Base-by-base conservation (phyloP, 2,329 filamentous ascomycete genomes). In the Fusarium tanahbumbuense region DNA sequence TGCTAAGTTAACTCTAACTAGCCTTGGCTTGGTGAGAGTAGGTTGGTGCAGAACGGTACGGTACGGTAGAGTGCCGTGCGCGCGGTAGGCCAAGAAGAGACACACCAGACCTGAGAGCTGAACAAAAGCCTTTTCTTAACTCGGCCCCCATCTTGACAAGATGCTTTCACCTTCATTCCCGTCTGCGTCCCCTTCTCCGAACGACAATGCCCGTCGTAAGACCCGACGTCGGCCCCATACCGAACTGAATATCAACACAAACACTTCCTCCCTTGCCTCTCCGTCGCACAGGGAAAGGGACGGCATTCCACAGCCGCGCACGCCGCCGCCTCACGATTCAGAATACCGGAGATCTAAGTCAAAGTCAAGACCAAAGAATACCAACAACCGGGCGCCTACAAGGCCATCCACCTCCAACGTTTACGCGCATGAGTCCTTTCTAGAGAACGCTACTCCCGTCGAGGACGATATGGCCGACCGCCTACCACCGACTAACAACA, bases 381-480 rank as follows among this genome's bases (percentile, higher is more conserved):
- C 34, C 60, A 72, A 68, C 70, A 71, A 60, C 64, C 68, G 68
- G 68, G 73, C 71, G 70, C 70, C 73, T 76, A 48, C 42, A 30
- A 76, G 72, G 70, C 60, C 65, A 55, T 64, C 71, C 45, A 47
- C 59, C 46, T 66, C 73, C 55, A 70, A 67, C 58, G 44, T 53
- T 45, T 64, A 73, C 65, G 58, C 72, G 69, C 73, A 76, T 76
- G 74, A 75, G 64, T 76, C 73, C 37, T 75, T 76, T 57, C 65
- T 76, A 75, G 74, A 76, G 62, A 76, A 76, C 64, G 65, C 74
- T 62, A 76, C 74, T 73, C 74, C 74, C 52, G 59, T 75, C 64
- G 74, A 76, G 69, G 72, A 74, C 72, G 73, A 74, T 32, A 76
- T 76, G 74, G 71, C 74, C 54, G 72, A 74, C 56, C 70, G 71